Evolutionary conservation across 108 stramenopile genomes (phyloP).

Genomic region (Phaeodactylum tricornutum): DNA sequence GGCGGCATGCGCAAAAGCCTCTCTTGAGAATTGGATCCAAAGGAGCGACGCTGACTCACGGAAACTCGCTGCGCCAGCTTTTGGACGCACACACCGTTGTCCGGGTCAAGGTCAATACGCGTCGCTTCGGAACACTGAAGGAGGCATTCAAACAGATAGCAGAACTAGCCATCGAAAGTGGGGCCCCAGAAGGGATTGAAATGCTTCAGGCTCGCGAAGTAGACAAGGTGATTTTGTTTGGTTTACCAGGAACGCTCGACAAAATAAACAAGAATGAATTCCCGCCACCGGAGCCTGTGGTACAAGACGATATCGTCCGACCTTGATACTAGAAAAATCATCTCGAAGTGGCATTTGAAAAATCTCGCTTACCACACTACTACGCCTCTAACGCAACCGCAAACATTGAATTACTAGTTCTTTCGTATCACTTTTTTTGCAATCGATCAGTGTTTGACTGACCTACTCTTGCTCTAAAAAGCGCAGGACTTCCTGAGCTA

Average conservation of each 20-base stretch:
- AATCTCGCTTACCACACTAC: no score
- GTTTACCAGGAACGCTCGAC: constrained; percentile 37
- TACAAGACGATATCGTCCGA: no score
- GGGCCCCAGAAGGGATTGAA: constrained; percentile 36
- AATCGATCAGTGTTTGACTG: no score
- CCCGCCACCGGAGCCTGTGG: constrained; percentile 51
- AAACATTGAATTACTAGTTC: no score
- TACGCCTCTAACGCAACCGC: no score
- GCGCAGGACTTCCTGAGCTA: constrained; percentile 14
- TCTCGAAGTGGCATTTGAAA: no score
- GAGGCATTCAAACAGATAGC: constrained; percentile 22
- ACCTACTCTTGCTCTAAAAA: constrained; percentile 5
- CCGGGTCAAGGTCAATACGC: constrained; percentile 50
- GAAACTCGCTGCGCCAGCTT: constrained; percentile 46
- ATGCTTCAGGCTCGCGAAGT: constrained; percentile 31
- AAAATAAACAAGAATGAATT: constrained; percentile 32
- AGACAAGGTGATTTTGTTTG: constrained; percentile 38
- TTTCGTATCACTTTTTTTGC: no score
- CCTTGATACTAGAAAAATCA: no score
- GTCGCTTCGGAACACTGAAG: constrained; percentile 22
- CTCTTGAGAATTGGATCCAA: constrained; percentile 41
- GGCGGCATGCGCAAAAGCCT: constrained; percentile 49
- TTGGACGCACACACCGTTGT: constrained; percentile 49
- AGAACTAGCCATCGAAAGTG: constrained; percentile 29
- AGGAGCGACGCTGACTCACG: constrained; percentile 36